These are phyloP conservation scores for Geotrichum australiense DNA, from an alignment of 1,139 yeast species.

Conservation along the genomic window DNA sequence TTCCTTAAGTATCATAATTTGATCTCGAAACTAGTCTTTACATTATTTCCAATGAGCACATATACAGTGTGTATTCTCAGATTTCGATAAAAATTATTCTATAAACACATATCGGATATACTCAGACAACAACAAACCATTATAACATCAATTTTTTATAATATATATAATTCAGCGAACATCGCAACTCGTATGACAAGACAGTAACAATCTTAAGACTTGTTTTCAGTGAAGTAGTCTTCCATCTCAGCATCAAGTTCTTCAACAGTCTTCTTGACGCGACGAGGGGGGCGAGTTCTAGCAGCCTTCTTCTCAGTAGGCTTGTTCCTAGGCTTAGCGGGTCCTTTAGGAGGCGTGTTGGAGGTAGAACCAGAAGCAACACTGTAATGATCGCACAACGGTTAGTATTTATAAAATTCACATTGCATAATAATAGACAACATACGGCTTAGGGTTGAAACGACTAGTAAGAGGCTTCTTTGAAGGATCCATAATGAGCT, in stretches of 20 bases:
- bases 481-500: slow-evolving; percentile 79
- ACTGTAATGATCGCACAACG: too few species aligned
- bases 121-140: too few species aligned
- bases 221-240: slow-evolving; percentile 49
- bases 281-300: slow-evolving; percentile 33
- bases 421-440: neutral
- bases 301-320: slow-evolving; percentile 7
- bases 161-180: too few species aligned
- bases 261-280: slow-evolving; percentile 72
- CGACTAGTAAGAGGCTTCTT: slow-evolving; percentile 70
- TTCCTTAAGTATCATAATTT: too few species aligned
- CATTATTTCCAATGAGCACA: too few species aligned
- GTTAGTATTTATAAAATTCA: neutral
- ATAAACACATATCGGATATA: too few species aligned
- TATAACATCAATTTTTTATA: too few species aligned
- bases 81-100: too few species aligned
- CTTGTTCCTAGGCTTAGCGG: slow-evolving; percentile 26
- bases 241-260: slow-evolving; percentile 95
- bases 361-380: slow-evolving; percentile 19
- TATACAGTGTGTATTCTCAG: too few species aligned
- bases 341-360: slow-evolving; percentile 27
- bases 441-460: slow-evolving; percentile 44
- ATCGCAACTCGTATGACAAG: too few species aligned
- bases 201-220: slow-evolving; percentile 11
- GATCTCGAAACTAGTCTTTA: too few species aligned